Evolutionary conservation across 2,329 filamentous ascomycete species (phyloP), one percentile per base, ranked within the genome.

Genomic region (Aspergillus intermedius): DNA sequence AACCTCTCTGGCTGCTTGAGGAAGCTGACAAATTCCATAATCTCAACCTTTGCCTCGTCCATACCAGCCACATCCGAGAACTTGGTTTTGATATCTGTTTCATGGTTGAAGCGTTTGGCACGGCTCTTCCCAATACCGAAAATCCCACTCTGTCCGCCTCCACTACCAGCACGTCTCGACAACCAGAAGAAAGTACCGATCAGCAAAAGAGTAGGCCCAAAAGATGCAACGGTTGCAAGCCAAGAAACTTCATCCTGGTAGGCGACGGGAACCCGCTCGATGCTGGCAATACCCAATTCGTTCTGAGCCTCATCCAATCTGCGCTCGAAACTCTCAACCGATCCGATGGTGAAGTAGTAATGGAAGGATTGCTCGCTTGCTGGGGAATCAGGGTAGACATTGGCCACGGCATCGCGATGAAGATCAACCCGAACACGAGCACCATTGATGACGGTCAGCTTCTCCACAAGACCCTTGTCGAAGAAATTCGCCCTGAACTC

Each of bases 1-100:
- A 95, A 98, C 56, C 87, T 84, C 60, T 89, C 87, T 0, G 93
- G 93, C 62, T 93, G 87, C 76, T 96, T 91, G 54, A 98, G 74
- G 77, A 98, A 98, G 66, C 87, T 91, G 58, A 98, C 93, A 62
- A 98, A 98, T 71, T 98, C 93, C 90, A 97, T 96, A 59, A 98
- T 98, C 72, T 98, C 93, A 49, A 84, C 77, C 78, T 98, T 98
- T 49, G 93, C 93, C 73, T 98, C 93, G 67, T 98, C 93, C 84
- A 97, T 91, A 58, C 93, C 93, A 39, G 93, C 93, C 40, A 98
- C 93, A 66, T 98, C 93, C 42, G 88, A 77, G 67, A 98, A 98
- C 71, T 96, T 97, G 69, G 94, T 91, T 74, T 95, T 95, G 74
- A 98, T 81, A 49, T 93, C 88, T 9, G 88, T 88, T 75, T 98